Base-by-base conservation (phyloP, 2,329 filamentous ascomycete genomes). In the Diplodia seriata region DNA sequence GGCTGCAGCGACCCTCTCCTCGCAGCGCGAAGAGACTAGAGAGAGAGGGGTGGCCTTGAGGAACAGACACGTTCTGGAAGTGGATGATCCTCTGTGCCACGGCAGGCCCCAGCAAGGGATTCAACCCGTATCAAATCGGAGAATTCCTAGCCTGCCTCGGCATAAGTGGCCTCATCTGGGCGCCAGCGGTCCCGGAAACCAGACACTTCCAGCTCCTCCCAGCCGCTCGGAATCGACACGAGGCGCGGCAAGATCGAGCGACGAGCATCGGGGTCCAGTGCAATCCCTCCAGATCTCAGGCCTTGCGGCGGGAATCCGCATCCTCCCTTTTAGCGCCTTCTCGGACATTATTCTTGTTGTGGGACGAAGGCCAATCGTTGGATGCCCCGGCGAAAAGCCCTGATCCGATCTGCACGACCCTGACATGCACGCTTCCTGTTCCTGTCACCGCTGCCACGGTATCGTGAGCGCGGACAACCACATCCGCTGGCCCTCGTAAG, bases 361-460 rank as follows among this genome's bases (percentile, higher is more conserved):
- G 20, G 29, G 38, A 62, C 40, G 40, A 12, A 38, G 26, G 11
- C 57, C 57, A 62, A 62, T 43, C 40, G 15, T 33, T 26, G 57
- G 40, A 38, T 18, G 6, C 26, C 36, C 9, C 23, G 50, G 20
- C 26, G 57, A 47, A 15, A 49, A 33, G 26, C 57, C 40, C 26
- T 49, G 18, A 31, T 20, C 57, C 57, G 57, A 62, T 62, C 38
- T 38, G 57, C 57, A 43, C 40, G 3, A 62, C 57, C 57, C 40
- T 49, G 15, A n/a, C 12, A 62, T 62, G 57, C 57, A 62, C 8
- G 57, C 57, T 50, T 50, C 57, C 40, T 50, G 57, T 62, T 62
- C 57, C 57, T 62, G 57, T 62, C 57, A 62, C 57, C 57, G 40
- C 57, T 14, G 57, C 40, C 57, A 50, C 40, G 57, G 57, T 43